Evolutionary conservation across 108 stramenopile species (phyloP).

Genomic region (Phaeodactylum tricornutum): DNA sequence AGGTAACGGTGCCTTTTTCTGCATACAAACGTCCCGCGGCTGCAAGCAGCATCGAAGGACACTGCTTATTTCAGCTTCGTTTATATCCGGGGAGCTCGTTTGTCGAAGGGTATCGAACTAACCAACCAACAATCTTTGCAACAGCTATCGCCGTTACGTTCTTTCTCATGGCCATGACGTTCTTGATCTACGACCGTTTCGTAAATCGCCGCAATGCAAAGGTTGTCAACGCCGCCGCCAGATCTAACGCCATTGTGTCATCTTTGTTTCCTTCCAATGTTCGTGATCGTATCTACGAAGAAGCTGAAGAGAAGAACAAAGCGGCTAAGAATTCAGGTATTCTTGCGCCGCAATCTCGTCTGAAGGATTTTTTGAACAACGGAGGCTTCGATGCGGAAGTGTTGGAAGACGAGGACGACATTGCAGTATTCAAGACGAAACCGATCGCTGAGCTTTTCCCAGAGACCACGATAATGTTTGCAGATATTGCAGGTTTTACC

Average conservation of each 20-base stretch:
- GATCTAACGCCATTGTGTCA: slow-evolving; percentile 10
- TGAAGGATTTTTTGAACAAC: slow-evolving; percentile 1
- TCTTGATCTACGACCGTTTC: slow-evolving; percentile 25
- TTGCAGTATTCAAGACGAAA: neutral
- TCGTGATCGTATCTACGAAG: slow-evolving; percentile 6
- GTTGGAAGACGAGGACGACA: neutral
- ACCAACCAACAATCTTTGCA: slow-evolving; percentile 28
- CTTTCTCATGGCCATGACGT: slow-evolving; percentile 13
- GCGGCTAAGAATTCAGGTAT: neutral
- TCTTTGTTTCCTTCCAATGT: slow-evolving; percentile 8
- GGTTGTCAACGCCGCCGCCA: neutral
- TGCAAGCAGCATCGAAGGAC: neutral
- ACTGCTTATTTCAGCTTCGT: slow-evolving; percentile 3
- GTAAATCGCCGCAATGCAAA: slow-evolving; percentile 11
- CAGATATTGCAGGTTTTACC: slow-evolving; percentile 38
- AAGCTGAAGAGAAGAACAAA: neutral
- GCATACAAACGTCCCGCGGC: neutral
- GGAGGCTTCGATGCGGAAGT: slow-evolving; percentile 1
- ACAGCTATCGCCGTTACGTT: slow-evolving; percentile 34
- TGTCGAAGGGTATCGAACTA: slow-evolving; percentile 29
- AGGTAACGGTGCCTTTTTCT: neutral
- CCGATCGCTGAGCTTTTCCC: slow-evolving; percentile 40
- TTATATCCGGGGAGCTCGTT: slow-evolving; percentile 44
- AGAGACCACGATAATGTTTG: slow-evolving; percentile 41
- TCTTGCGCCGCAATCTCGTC: neutral